Evolutionary conservation across 139 green algal species (phyloP), one percentile per base, ranked within the genome.

Genomic region (Pseudopediastrum boryanum): DNA sequence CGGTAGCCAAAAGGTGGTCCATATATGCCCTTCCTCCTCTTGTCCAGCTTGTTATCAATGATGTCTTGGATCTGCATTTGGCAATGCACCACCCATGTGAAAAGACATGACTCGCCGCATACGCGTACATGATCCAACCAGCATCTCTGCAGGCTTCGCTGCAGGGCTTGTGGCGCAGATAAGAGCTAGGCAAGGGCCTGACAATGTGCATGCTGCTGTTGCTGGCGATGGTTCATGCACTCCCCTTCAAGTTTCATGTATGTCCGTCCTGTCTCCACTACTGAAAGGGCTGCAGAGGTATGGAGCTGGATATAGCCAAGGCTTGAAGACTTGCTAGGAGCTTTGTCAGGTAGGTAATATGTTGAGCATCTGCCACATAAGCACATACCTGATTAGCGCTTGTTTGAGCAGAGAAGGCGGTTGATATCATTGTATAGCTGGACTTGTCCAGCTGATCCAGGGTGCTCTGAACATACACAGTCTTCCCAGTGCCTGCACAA

Each of bases 381-480:
- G 56, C 56, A 19, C 21, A 43, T 29, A 59, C 71, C 54, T 78
- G 71, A 56, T 96, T 96, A 54, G 89, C 88, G 68, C 81, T 91
- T 12, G 90, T 96, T 64, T 94, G 90, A 48, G 92, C 92, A 58
- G 69, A 87, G 81, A 95, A 94, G 35, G 81, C 88, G 61, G 89
- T 85, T 25, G 86, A 75, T 50, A 86, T 85, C 66, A 58, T 82
- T 38, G 70, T 79, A 38, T 89, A 84, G 2, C 33, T 19, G 16
- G 35, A 64, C 29, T 75, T 51, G 23, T 63, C 71, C 46, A 84
- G 71, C 5, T 77, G 83, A 56, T 83, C 82, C 27, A 84, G 91
- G 67, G 77, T 80, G 51, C 65, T 81, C 73, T 84, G 88, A 42
- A 84, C 83, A 68, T 86, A 94, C 6, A 85, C 92, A 76, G 80